Conservation (phyloP, 108 stramenopile genomes). For the Fragilaria crotonensis region DNA sequence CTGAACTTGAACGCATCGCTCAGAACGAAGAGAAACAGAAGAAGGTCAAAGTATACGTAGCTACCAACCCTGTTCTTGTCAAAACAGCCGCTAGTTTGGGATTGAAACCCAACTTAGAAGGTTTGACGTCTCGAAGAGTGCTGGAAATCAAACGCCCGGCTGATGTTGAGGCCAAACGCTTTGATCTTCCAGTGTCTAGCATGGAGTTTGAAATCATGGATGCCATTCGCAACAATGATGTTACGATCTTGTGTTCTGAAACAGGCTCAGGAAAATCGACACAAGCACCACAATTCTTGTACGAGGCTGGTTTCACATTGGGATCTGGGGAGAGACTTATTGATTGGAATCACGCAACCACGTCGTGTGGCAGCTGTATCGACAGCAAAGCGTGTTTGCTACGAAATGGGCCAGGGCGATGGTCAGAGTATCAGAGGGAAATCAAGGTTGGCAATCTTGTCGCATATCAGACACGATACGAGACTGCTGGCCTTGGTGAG, state of each 20-base stretch:
- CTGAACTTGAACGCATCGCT: slow-evolving; percentile 1
- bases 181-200: slow-evolving; percentile 64
- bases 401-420: slow-evolving; percentile 77
- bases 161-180: slow-evolving; percentile 59
- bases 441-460: slow-evolving; percentile 70
- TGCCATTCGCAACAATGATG: slow-evolving; percentile 40
- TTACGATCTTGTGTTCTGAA: slow-evolving; percentile 62
- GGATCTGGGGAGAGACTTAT: slow-evolving; percentile 29
- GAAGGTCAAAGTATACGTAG: slow-evolving; percentile 27
- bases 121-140: slow-evolving; percentile 14
- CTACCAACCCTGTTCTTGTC: slow-evolving; percentile 27
- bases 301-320: slow-evolving; percentile 46
- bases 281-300: slow-evolving; percentile 71
- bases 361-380: slow-evolving; percentile 94
- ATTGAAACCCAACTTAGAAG: slow-evolving; percentile 10
- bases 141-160: slow-evolving; percentile 45
- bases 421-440: too few relatives aligned
- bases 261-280: slow-evolving; percentile 78
- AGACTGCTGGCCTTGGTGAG: slow-evolving; percentile 66
- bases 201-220: slow-evolving; percentile 40
- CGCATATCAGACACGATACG: slow-evolving; percentile 96
- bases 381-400: slow-evolving; percentile 84
- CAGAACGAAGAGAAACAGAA: slow-evolving; percentile 39
- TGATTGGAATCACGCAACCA: slow-evolving; percentile 91
- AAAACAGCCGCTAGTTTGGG: slow-evolving; percentile 42